These are phyloP conservation scores for Colletotrichum cordylinicola DNA, from an alignment of 2,329 filamentous ascomycete genomes.

Conservation along the genomic window DNA sequence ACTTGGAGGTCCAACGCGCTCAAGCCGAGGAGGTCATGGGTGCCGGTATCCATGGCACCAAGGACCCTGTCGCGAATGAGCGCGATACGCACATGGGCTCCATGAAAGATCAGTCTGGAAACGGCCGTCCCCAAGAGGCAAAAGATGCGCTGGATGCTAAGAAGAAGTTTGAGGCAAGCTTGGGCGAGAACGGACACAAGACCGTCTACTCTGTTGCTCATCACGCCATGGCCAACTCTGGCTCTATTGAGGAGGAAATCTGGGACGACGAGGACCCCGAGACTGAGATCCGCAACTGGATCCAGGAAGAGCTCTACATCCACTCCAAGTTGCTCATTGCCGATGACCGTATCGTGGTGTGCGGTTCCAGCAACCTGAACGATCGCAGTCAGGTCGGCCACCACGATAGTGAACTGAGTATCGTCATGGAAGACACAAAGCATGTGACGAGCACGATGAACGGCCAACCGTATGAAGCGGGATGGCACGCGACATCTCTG, in stretches of 20 bases:
- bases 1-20: slow-evolving; percentile 85
- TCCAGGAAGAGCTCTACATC: slow-evolving; percentile 96
- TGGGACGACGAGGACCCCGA: slow-evolving; percentile 78
- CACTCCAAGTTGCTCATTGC: slow-evolving; percentile 91
- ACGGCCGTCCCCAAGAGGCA: slow-evolving; percentile 30
- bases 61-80: slow-evolving; percentile 47
- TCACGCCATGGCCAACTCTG: slow-evolving; percentile 76
- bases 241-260: slow-evolving; percentile 67
- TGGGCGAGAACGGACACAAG: slow-evolving; percentile 39
- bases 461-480: slow-evolving; percentile 76
- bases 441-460: slow-evolving; percentile 77
- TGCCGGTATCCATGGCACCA: slow-evolving; percentile 69
- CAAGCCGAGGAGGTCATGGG: slow-evolving; percentile 90
- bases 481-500: slow-evolving; percentile 82
- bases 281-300: slow-evolving; percentile 84
- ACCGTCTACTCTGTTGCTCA: slow-evolving; percentile 66
- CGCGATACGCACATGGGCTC: slow-evolving; percentile 56
- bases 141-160: slow-evolving; percentile 52
- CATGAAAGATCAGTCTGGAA: slow-evolving; percentile 35
- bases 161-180: slow-evolving; percentile 56
- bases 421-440: slow-evolving; percentile 86
- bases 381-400: slow-evolving; percentile 87
- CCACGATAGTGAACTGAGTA: slow-evolving; percentile 89
- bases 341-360: slow-evolving; percentile 85
- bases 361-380: slow-evolving; percentile 89